Evolutionary conservation across 2,329 filamentous ascomycete genomes (phyloP).

Genomic region (Akanthomyces lecanii): DNA sequence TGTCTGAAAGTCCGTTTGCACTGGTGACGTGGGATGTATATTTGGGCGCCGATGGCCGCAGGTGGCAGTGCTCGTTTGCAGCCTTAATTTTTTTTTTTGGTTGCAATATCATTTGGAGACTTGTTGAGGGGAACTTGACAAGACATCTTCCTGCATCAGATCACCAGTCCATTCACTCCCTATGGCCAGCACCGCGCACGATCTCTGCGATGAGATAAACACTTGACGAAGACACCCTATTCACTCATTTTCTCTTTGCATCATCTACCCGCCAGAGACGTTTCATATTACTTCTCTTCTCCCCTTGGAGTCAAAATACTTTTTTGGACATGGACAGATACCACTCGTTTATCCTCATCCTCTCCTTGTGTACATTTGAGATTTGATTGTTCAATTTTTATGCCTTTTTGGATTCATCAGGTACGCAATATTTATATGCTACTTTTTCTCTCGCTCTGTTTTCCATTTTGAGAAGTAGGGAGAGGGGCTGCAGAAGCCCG

Average conservation of each 20-base stretch:
- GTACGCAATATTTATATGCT: not conserved
- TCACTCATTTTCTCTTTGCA: not conserved
- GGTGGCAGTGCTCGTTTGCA: slow-evolving; percentile 10
- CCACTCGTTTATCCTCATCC: slow-evolving; percentile 6
- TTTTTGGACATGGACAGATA: slow-evolving; percentile 13
- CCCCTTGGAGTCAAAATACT: not conserved
- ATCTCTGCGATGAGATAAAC: not conserved
- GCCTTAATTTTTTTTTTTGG: not conserved
- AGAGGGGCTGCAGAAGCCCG: not conserved
- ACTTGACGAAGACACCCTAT: not conserved
- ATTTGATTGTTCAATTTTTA: not conserved
- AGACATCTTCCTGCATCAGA: not conserved
- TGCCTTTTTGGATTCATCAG: slow-evolving; percentile 14
- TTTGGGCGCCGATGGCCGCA: not conserved
- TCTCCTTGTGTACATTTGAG: not conserved
- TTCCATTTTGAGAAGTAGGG: not conserved
- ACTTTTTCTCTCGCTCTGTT: not conserved
- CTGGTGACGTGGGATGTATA: not conserved
- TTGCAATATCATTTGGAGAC: not conserved
- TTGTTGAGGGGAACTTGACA: not conserved
- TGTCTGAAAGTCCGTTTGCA: slow-evolving; percentile 4
- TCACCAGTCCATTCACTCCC: slow-evolving; percentile 3
- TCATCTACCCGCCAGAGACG: not conserved
- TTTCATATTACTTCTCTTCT: not conserved
- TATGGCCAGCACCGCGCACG: not conserved